Evolutionary conservation across 164 flowering plant species (phyloP).

Genomic region (Nymphaea colorata): DNA sequence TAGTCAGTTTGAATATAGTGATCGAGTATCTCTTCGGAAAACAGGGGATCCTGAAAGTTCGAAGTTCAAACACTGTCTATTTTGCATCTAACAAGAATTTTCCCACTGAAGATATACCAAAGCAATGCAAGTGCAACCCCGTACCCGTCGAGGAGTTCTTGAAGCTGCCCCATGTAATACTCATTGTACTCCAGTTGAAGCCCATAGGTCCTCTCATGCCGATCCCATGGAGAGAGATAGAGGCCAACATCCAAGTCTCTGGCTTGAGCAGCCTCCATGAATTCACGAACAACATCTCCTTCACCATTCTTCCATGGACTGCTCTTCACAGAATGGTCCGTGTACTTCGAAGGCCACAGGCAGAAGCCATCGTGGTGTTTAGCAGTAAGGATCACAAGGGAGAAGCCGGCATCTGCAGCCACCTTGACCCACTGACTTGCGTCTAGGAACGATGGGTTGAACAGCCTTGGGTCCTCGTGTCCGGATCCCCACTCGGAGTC

Average conservation of each 20-base stretch:
- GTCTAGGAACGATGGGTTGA: constrained; percentile 53
- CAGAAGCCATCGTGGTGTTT: constrained; percentile 97
- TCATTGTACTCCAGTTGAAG: constrained; percentile 46
- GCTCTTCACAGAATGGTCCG: constrained; percentile 55
- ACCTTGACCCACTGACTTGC: constrained; percentile 60
- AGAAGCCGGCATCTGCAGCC: constrained; percentile 43
- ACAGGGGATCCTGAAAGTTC: too few species aligned
- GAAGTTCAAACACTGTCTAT: too few species aligned
- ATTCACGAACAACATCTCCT: constrained; percentile 71
- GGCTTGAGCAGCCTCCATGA: constrained; percentile 43
- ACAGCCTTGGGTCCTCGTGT: constrained; percentile 47
- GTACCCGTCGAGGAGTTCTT: constrained; percentile 64
- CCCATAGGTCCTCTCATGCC: constrained; percentile 78
- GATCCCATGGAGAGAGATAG: constrained; percentile 95
- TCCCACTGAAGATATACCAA: too few species aligned
- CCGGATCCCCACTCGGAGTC: constrained; percentile 95
- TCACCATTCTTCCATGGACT: constrained; percentile 70
- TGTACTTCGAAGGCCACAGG: constrained; percentile 81
- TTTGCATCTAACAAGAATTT: too few species aligned
- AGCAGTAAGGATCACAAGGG: constrained; percentile 71
- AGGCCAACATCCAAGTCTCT: constrained; percentile 59
- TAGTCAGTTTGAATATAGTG: too few species aligned
- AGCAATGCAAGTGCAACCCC: not conserved
- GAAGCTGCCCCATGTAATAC: constrained; percentile 78
- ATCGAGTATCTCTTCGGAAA: too few species aligned